Evolutionary conservation across 2,329 filamentous ascomycete genomes (phyloP).

Genomic region (Aspergillus pseudoglaucus): DNA sequence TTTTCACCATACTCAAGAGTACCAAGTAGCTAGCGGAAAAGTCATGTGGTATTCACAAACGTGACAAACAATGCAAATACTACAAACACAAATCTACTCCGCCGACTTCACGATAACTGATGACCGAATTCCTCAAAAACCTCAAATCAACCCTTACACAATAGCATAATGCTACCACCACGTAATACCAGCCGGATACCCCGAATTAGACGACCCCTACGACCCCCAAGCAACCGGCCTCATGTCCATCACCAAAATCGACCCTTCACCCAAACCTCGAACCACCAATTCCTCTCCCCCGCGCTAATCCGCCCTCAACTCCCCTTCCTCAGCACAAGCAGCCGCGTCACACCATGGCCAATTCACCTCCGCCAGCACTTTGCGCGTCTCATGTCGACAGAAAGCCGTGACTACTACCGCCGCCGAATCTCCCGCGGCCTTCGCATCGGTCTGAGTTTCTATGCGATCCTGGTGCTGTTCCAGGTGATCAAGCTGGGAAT

Average conservation of each 20-base stretch:
- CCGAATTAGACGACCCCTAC: slow-evolving; percentile 28
- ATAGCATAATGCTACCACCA: slow-evolving; percentile 27
- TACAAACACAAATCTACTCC: not conserved
- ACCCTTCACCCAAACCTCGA: slow-evolving; percentile 54
- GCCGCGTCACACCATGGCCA: slow-evolving; percentile 47
- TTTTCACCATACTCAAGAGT: not conserved
- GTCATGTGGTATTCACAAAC: not conserved
- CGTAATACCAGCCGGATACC: slow-evolving; percentile 36
- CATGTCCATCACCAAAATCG: slow-evolving; percentile 21
- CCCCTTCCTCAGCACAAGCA: slow-evolving; percentile 54
- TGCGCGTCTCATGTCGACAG: slow-evolving; percentile 71
- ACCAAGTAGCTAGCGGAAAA: not conserved
- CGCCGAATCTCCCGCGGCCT: slow-evolving; percentile 55
- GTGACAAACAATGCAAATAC: slow-evolving; percentile 17
- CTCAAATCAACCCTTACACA: slow-evolving; percentile 6
- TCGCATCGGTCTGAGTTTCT: slow-evolving; percentile 64
- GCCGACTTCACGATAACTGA: not conserved
- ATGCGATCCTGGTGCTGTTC: slow-evolving; percentile 55
- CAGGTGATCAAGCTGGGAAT: slow-evolving; percentile 59
- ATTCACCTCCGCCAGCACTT: slow-evolving; percentile 48
- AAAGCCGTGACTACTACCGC: slow-evolving; percentile 50
- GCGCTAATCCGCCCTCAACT: slow-evolving; percentile 54
- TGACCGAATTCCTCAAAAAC: not conserved
- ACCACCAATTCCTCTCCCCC: slow-evolving; percentile 46
- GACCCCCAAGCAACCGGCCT: slow-evolving; percentile 24